phyloP scores from a whole-genome alignment of 163 green algal species.

The Scenedesmus sp. region DNA sequence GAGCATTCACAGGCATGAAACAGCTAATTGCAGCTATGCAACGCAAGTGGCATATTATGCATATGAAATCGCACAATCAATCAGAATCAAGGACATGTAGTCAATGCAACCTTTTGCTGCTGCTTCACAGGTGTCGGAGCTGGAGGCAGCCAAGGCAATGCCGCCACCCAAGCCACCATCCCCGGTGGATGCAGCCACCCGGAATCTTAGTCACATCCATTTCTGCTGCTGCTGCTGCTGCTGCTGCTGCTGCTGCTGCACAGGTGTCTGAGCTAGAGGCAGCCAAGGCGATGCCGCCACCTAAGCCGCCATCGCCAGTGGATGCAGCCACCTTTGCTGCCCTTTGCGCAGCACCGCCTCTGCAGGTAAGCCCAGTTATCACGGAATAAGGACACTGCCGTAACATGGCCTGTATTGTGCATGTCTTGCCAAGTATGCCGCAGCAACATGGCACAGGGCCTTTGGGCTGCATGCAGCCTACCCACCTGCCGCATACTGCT shows the following conservation, averaged over 20 bases:
- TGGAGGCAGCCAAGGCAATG: neutral
- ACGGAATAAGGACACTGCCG: too few relatives aligned
- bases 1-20: too few relatives aligned
- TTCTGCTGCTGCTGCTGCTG: neutral
- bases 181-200: constrained; percentile 32
- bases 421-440: too few relatives aligned
- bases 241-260: neutral
- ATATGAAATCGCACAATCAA: too few relatives aligned
- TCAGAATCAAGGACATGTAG: too few relatives aligned
- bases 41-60: too few relatives aligned
- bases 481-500: too few relatives aligned
- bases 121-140: neutral
- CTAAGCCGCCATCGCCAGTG: constrained; percentile 20
- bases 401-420: too few relatives aligned
- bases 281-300: neutral
- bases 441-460: too few relatives aligned
- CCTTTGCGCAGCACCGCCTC: constrained; percentile 76
- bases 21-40: too few relatives aligned
- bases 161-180: neutral
- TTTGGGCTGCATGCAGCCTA: too few relatives aligned
- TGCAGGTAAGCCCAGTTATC: constrained; percentile 59
- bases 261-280: constrained; percentile 19
- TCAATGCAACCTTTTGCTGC: neutral
- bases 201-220: too few relatives aligned
- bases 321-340: constrained; percentile 63